phyloP scores from a whole-genome alignment of 2,329 filamentous ascomycete genomes.

The Xylariaceae sp. region DNA sequence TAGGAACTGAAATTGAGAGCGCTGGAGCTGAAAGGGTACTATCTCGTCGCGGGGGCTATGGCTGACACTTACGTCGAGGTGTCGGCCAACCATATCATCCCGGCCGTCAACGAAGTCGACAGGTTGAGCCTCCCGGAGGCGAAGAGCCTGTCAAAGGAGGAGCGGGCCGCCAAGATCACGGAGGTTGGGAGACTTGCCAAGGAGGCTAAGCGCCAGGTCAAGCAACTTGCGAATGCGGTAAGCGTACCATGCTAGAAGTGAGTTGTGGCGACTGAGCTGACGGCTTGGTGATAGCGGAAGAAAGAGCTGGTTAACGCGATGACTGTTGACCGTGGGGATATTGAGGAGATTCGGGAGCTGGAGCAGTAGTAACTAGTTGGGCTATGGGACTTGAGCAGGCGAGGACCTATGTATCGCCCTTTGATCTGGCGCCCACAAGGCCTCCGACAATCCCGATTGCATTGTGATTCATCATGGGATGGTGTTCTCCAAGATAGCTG shows the following conservation, averaged over 20 bases:
- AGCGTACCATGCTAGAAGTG: neutral
- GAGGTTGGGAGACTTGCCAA: conserved; percentile 1
- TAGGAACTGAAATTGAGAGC: neutral
- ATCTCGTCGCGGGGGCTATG: conserved; percentile 4
- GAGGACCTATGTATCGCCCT: no score
- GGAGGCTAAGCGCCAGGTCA: neutral
- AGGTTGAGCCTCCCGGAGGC: conserved; percentile 1
- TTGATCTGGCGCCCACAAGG: no score
- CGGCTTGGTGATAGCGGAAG: no score
- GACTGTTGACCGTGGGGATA: no score
- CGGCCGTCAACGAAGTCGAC: conserved; percentile 1
- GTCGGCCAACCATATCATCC: conserved; percentile 1
- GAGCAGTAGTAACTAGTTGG: no score
- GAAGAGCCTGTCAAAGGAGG: conserved; percentile 3
- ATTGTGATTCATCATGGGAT: no score
- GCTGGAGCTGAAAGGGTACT: conserved; percentile 7
- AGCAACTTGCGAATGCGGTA: conserved; percentile 1
- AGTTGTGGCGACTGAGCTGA: no score
- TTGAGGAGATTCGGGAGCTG: no score
- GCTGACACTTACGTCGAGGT: conserved; percentile 7
- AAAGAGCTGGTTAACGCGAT: no score
- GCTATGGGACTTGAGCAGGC: no score
- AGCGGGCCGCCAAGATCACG: conserved; percentile 3
- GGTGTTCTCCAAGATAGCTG: no score
- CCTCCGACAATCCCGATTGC: no score